Base-by-base conservation (phyloP, 768 basidiomycete genomes). In the Pisolithus microcarpus region DNA sequence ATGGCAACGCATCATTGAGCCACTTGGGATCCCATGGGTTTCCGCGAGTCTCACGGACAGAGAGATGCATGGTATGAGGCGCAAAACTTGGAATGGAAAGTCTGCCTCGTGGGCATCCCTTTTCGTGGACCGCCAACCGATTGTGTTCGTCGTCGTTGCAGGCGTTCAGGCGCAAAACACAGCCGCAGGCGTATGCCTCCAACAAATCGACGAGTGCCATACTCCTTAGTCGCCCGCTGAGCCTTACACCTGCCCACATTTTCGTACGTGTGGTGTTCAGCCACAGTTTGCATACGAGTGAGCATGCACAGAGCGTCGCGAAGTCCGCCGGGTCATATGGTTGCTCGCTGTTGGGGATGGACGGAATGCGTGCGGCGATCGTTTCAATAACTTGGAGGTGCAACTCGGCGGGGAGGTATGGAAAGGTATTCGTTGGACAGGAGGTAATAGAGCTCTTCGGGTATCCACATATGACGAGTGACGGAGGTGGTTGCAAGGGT, bases 71-170 rank as follows among this genome's bases (percentile, higher is more conserved):
- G 18, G 69, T 52, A 21, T 90, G 87, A 59, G 83, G 82, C 21
- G 76, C 77, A 9, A 69, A 78, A 36, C 76, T 88, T 7, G 76
- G 79, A 34, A 59, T 84, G 4, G 67, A 77, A 53, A 55, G 43
- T 23, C 38, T 30, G 28, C n/a, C 28, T 16, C 16, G 44, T 10
- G 52, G 39, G 24, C 21, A 30, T 48, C 76, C 80, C 4, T 65
- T 81, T 36, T 75, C 38, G 37, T 48, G 48, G 19, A 47, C 7
- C 18, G 9, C 26, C 10, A 9, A 30, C 10, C 30, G 30, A 10
- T 10, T 10, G 1, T 9, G 28, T 23, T 36, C 15, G 18, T 7
- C 34, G 5, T 36, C 24, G 15, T 47, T 11, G n/a, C 42, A 15
- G 15, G 19, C 19, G 13, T 13, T 15, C 23, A 15, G 19, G 15